Conservation (phyloP, 148 eudicot species). For the Selenicereus undatus region DNA sequence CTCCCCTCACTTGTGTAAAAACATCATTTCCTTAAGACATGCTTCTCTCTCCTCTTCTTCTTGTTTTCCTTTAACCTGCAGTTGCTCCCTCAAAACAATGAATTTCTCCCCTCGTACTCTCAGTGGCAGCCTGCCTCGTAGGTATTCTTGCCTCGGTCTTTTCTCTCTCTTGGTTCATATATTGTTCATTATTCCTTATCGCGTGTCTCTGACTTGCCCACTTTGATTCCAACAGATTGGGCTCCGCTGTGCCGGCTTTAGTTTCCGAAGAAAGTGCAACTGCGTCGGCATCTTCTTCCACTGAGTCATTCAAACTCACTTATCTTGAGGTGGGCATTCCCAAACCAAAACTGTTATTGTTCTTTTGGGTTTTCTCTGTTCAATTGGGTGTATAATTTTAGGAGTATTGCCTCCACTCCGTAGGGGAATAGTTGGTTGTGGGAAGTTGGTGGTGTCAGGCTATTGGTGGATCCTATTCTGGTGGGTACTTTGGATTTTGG, state of each 20-base stretch:
- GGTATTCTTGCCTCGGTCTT: constrained; percentile 14
- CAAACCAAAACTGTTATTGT: not conserved
- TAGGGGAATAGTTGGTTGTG: constrained; percentile 98
- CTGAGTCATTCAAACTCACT: constrained; percentile 66
- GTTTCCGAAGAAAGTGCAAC: constrained; percentile 57
- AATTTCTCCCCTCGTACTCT: constrained; percentile 33
- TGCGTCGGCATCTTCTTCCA: constrained; percentile 37
- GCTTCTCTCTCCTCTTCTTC: constrained; percentile 20
- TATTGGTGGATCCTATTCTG: constrained; percentile 92
- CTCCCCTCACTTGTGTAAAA: not conserved
- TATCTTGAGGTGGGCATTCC: constrained; percentile 69
- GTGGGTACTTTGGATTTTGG: constrained; percentile 97
- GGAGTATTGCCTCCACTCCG: not conserved
- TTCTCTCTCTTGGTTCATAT: not conserved
- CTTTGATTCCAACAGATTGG: constrained; percentile 24
- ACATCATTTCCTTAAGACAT: not conserved
- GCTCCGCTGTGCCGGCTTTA: constrained; percentile 41
- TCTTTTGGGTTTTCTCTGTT: not conserved
- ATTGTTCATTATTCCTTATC: not conserved
- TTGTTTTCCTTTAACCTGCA: constrained; percentile 12
- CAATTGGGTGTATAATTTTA: not conserved
- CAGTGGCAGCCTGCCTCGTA: constrained; percentile 3
- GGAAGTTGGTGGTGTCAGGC: constrained; percentile 74
- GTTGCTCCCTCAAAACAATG: constrained; percentile 1
- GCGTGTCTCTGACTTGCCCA: not conserved